phyloP scores from a whole-genome alignment of 352 stramenopile genomes.

The Peronospora belbahrii region DNA sequence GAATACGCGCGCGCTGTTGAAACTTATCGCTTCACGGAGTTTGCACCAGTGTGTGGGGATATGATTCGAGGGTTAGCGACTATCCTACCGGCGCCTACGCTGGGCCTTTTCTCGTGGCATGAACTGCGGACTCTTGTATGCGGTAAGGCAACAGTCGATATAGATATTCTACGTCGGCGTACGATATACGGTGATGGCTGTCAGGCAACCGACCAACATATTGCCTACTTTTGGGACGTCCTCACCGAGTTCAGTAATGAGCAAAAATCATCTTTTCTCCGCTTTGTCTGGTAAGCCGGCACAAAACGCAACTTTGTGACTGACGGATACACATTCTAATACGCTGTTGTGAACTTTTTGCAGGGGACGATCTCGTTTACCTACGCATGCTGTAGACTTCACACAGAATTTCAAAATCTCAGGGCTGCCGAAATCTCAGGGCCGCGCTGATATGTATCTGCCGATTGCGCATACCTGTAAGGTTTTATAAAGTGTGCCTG shows the following conservation, averaged over 20 bases:
- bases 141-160: slow-evolving; percentile 83
- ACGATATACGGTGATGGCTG: slow-evolving; percentile 89
- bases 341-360: slow-evolving; percentile 1
- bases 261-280: slow-evolving; percentile 86
- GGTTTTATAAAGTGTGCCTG: slow-evolving; percentile 6
- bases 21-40: slow-evolving; percentile 72
- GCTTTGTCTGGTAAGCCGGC: slow-evolving; percentile 70
- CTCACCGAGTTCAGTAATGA: slow-evolving; percentile 81
- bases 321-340: slow-evolving; percentile 6
- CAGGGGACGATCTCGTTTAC: slow-evolving; percentile 81
- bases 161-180: slow-evolving; percentile 72
- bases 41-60: slow-evolving; percentile 61
- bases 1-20: slow-evolving; percentile 78
- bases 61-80: slow-evolving; percentile 77
- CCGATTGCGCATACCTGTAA: slow-evolving; percentile 83
- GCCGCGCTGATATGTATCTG: slow-evolving; percentile 73
- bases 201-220: slow-evolving; percentile 75
- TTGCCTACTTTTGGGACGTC: slow-evolving; percentile 89
- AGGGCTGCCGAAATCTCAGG: slow-evolving; percentile 65
- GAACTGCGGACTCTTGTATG: slow-evolving; percentile 87
- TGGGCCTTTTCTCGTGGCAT: slow-evolving; percentile 83
- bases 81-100: slow-evolving; percentile 73
- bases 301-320: background rate
- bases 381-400: slow-evolving; percentile 82
- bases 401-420: slow-evolving; percentile 88